Evolutionary conservation across 75 land plant species (phyloP).

Genomic region (Azolla pinnata): DNA sequence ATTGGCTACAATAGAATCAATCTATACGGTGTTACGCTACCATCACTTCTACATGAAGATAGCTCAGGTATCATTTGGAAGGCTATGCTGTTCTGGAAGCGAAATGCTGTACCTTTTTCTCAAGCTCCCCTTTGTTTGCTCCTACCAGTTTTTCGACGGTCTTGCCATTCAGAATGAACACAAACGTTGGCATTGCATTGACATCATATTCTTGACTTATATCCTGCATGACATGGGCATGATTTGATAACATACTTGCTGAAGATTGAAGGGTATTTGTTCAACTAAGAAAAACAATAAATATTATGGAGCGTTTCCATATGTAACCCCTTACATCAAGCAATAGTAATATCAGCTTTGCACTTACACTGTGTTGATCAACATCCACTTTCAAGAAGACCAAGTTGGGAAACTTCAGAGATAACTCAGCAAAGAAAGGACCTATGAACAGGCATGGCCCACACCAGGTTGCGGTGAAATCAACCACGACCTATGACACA

Average conservation of each 20-base stretch:
- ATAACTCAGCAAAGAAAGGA: conserved; percentile 37
- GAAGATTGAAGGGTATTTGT: no score
- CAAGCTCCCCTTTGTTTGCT: conserved; percentile 73
- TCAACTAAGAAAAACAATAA: not conserved
- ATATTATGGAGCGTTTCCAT: no score
- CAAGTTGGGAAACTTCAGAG: conserved; percentile 12
- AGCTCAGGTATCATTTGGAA: no score
- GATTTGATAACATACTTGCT: no score
- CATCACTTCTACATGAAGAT: no score
- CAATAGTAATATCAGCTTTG: no score
- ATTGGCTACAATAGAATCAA: no score
- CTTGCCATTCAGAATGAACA: conserved; percentile 62
- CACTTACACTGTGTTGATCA: conserved; percentile 40
- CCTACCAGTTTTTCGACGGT: conserved; percentile 80
- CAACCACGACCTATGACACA: conserved; percentile 24
- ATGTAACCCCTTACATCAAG: no score
- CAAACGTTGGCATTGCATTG: conserved; percentile 85
- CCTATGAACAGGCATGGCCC: conserved; percentile 45
- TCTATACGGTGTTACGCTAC: no score
- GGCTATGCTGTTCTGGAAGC: no score
- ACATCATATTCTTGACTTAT: conserved; percentile 69
- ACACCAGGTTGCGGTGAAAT: conserved; percentile 52
- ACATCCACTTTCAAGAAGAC: conserved; percentile 51
- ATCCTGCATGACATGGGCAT: conserved; percentile 52
- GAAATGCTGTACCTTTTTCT: conserved; percentile 52